These are phyloP conservation scores for Dactylonectria macrodidyma DNA, from an alignment of 2,329 filamentous ascomycete species.

Conservation along the genomic window DNA sequence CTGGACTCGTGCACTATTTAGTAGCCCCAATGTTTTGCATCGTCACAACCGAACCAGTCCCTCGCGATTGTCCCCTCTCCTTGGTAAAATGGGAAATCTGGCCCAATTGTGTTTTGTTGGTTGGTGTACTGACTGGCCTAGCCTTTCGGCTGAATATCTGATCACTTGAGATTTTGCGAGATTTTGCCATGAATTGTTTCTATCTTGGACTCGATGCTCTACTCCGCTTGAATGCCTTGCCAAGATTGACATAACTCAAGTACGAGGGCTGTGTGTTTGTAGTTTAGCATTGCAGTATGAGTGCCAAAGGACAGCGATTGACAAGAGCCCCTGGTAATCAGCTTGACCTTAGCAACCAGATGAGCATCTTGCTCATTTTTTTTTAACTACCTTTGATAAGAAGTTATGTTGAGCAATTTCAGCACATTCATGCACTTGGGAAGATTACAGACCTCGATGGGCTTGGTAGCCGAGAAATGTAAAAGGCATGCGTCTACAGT, in stretches of 20 bases:
- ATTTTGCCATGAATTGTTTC: neutral
- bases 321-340: too few relatives aligned
- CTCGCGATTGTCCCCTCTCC: neutral
- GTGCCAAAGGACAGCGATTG: too few relatives aligned
- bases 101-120: neutral
- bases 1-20: neutral
- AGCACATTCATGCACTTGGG: neutral
- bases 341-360: too few relatives aligned
- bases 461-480: neutral
- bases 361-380: neutral
- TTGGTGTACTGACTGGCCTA: neutral
- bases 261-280: too few relatives aligned
- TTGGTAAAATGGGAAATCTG: neutral
- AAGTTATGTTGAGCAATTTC: neutral
- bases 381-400: neutral
- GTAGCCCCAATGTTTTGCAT: neutral
- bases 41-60: neutral
- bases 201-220: neutral
- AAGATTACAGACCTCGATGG: neutral
- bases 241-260: neutral
- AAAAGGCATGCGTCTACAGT: neutral
- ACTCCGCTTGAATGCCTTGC: neutral
- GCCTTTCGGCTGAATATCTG: neutral
- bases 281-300: too few relatives aligned
- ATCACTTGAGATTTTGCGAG: neutral